These are phyloP conservation scores for Fusarium guadeloupense DNA, from an alignment of 2,329 filamentous ascomycete species.

Conservation along the genomic window DNA sequence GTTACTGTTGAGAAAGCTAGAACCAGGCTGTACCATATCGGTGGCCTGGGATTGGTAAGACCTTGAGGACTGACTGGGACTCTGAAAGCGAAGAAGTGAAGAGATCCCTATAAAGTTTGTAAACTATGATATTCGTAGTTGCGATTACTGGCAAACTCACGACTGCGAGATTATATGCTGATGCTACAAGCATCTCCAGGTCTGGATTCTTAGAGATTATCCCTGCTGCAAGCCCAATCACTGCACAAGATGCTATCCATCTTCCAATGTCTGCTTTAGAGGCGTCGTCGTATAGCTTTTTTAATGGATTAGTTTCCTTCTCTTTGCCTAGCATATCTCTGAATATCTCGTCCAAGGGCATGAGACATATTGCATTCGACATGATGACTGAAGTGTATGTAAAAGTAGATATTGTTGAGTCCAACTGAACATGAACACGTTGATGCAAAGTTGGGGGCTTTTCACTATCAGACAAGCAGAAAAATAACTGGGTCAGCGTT, in stretches of 20 bases:
- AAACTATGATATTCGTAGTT: neutral
- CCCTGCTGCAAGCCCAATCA: slow-evolving; percentile 25
- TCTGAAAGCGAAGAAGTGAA: slow-evolving; percentile 16
- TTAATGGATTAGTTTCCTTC: slow-evolving; percentile 25
- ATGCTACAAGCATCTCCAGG: slow-evolving; percentile 13
- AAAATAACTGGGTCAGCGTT: neutral
- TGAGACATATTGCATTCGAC: slow-evolving; percentile 25
- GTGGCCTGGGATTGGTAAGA: slow-evolving; percentile 4
- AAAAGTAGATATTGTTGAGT: neutral
- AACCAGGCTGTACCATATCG: slow-evolving; percentile 17
- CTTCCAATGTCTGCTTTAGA: slow-evolving; percentile 30
- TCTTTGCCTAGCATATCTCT: slow-evolving; percentile 20
- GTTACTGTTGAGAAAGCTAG: slow-evolving; percentile 10
- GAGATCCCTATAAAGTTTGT: slow-evolving; percentile 2
- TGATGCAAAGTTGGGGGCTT: neutral
- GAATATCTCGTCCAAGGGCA: slow-evolving; percentile 19
- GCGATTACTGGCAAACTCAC: neutral
- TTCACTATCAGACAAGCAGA: neutral
- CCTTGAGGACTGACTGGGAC: slow-evolving; percentile 11
- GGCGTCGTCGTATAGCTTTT: slow-evolving; percentile 23
- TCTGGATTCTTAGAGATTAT: slow-evolving; percentile 27
- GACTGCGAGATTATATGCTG: slow-evolving; percentile 22
- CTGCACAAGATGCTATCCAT: slow-evolving; percentile 21
- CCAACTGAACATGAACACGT: neutral
- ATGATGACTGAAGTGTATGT: neutral